Evolutionary conservation across 2,329 filamentous ascomycete genomes (phyloP).

Genomic region (Pyricularia grisea): DNA sequence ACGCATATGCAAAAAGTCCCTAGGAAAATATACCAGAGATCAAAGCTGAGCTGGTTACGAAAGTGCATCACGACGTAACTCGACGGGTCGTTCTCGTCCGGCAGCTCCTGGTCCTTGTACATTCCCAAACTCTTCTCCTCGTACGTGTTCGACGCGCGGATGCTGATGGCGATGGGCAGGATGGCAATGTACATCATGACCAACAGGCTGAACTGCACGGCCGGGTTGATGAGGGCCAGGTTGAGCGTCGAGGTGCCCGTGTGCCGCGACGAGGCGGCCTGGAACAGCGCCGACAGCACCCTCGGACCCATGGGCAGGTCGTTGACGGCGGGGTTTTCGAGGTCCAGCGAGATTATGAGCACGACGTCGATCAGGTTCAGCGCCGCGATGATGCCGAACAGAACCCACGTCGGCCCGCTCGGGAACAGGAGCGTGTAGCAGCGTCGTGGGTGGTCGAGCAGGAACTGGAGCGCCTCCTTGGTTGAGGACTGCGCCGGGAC

Average conservation of each 20-base stretch:
- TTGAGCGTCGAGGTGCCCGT: constrained; percentile 40
- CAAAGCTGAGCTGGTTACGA: constrained; percentile 27
- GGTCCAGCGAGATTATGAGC: constrained; percentile 40
- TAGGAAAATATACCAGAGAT: constrained; percentile 28
- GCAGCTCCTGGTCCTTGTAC: constrained; percentile 27
- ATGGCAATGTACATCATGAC: constrained; percentile 60
- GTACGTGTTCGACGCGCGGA: constrained; percentile 51
- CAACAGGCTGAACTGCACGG: constrained; percentile 46
- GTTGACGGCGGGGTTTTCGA: constrained; percentile 40
- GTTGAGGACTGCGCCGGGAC: constrained; percentile 27
- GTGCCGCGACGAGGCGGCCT: constrained; percentile 39
- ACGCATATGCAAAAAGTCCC: constrained; percentile 26
- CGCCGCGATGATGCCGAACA: constrained; percentile 37
- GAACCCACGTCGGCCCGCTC: constrained; percentile 47
- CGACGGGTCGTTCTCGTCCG: constrained; percentile 17
- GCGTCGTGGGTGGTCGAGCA: constrained; percentile 52
- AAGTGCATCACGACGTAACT: constrained; percentile 22
- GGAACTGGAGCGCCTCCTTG: constrained; percentile 39
- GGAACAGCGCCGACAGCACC: constrained; percentile 48
- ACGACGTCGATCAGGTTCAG: constrained; percentile 47
- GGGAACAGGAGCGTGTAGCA: constrained; percentile 57
- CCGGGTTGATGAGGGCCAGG: constrained; percentile 39
- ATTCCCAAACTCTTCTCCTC: constrained; percentile 53
- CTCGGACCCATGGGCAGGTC: constrained; percentile 32
- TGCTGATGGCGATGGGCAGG: constrained; percentile 51